Conservation (phyloP, 2,329 filamentous ascomycete species). For the Alternaria ethzedia region DNA sequence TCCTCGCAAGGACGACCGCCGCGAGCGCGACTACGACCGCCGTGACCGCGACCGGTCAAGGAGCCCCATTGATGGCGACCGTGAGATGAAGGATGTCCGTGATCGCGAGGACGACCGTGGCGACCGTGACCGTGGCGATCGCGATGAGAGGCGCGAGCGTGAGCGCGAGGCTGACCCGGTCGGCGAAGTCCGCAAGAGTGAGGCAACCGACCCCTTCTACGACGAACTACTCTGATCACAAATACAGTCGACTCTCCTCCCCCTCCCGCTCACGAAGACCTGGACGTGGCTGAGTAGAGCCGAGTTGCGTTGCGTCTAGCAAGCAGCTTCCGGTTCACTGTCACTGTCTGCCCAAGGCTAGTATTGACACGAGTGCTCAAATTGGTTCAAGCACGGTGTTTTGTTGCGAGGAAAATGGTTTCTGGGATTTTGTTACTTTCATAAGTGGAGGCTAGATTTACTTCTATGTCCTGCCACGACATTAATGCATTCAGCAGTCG, state of each 20-base stretch:
- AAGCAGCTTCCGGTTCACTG: slow-evolving; percentile 14
- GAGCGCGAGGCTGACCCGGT: slow-evolving; percentile 73
- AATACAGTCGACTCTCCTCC: slow-evolving; percentile 74
- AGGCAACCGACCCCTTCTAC: slow-evolving; percentile 24
- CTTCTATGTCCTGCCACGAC: slow-evolving; percentile 32
- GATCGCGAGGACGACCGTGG: slow-evolving; percentile 69
- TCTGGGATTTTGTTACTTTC: slow-evolving; percentile 32
- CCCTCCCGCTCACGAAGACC: slow-evolving; percentile 81
- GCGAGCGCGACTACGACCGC: slow-evolving; percentile 71
- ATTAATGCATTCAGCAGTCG: slow-evolving; percentile 48
- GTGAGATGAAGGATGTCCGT: slow-evolving; percentile 55
- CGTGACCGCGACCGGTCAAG: slow-evolving; percentile 79
- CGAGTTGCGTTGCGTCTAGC: slow-evolving; percentile 19
- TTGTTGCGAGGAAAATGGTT: slow-evolving; percentile 30
- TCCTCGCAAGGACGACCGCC: slow-evolving; percentile 74
- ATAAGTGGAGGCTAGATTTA: slow-evolving; percentile 32
- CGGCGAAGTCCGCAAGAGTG: slow-evolving; percentile 90
- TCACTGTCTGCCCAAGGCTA: slow-evolving; percentile 22
- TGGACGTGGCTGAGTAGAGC: slow-evolving; percentile 84
- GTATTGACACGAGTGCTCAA: slow-evolving; percentile 25
- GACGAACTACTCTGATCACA: slow-evolving; percentile 36
- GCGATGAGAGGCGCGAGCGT: slow-evolving; percentile 59
- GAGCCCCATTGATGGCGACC: slow-evolving; percentile 60
- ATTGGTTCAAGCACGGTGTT: slow-evolving; percentile 32
- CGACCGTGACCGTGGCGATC: slow-evolving; percentile 55